Base-by-base conservation (phyloP, 768 basidiomycete species). In the Pulveroboletus ravenelii region DNA sequence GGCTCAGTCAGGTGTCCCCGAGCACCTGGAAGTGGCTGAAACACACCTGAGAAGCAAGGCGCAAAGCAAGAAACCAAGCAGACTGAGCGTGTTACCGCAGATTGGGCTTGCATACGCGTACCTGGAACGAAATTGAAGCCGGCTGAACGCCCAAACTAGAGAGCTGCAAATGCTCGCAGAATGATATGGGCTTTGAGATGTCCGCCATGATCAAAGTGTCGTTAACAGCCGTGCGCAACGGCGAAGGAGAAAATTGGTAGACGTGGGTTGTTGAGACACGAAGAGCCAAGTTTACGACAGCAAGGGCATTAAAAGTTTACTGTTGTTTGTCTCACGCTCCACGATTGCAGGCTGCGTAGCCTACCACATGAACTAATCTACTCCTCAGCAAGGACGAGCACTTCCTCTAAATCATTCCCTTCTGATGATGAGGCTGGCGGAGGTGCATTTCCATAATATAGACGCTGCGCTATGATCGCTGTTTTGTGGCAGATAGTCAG, bases 141-240 rank as follows among this genome's bases (percentile, higher is more conserved):
- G 95, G 96, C 71, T 99, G 96, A 60, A 99, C 79, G 50, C 94
- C 94, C 56, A 98, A 74, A 66, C 93, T 93, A 23, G 94, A 93
- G 62, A 99, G 87, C 75, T 99, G 90, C 27, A 92, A 75, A 65
- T 93, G 90, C 71, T 93, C 89, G 74, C 85, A 86, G 72, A 92
- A 92, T 39, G 89, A 78, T 66, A 90, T 93, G 43, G 89, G 89
- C 76, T 89, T 90, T 23, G 68, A 64, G 39, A 15, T 50, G 56
- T 68, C 67, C 41, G 64, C 20, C 67, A 68, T 68, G 45, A 43
- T 52, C 32, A 54, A 56, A 30, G 47, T 30, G 48, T 67, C 57
- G 61, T 51, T 48, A 38, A 57, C 23, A 23, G 48, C 56, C 61
- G 56, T 40, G 29, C 55, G 37, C 39, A 36, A 39, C 52, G 45